These are phyloP conservation scores for Fusarium acutatum DNA, from an alignment of 2,329 filamentous ascomycete species.

Conservation along the genomic window DNA sequence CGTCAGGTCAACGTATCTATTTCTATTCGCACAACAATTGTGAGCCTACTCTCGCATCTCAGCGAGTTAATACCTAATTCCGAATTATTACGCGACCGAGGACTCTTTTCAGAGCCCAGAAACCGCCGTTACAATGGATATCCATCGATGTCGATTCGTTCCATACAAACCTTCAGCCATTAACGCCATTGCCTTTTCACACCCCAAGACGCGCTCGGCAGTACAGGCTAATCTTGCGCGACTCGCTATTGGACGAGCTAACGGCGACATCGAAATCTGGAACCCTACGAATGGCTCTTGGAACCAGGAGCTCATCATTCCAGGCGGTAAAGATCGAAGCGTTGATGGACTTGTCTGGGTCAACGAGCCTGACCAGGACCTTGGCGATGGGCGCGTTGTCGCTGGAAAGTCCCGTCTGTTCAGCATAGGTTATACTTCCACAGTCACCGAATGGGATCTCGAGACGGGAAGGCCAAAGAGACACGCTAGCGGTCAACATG, in stretches of 20 bases:
- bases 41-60: background rate
- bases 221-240: slow-evolving; percentile 67
- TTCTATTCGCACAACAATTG: slow-evolving; percentile 5
- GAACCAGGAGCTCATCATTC: slow-evolving; percentile 89
- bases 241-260: slow-evolving; percentile 88
- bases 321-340: slow-evolving; percentile 83
- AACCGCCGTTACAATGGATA: slow-evolving; percentile 72
- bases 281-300: slow-evolving; percentile 84
- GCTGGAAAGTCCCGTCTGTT: slow-evolving; percentile 85
- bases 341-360: slow-evolving; percentile 94
- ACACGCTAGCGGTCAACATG: slow-evolving; percentile 90
- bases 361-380: slow-evolving; percentile 79
- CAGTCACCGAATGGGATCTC: slow-evolving; percentile 95
- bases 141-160: slow-evolving; percentile 97
- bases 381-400: slow-evolving; percentile 67
- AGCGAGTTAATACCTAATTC: background rate
- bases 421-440: slow-evolving; percentile 93
- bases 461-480: slow-evolving; percentile 78
- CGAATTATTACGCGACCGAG: slow-evolving; percentile 2
- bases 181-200: slow-evolving; percentile 93
- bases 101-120: slow-evolving; percentile 5
- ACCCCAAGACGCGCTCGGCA: slow-evolving; percentile 63
- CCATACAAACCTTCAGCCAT: slow-evolving; percentile 91
- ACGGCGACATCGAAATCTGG: slow-evolving; percentile 98
- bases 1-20: slow-evolving; percentile 25